These are phyloP conservation scores for Fusarium palustre DNA, from an alignment of 2,329 filamentous ascomycete genomes.

Conservation along the genomic window DNA sequence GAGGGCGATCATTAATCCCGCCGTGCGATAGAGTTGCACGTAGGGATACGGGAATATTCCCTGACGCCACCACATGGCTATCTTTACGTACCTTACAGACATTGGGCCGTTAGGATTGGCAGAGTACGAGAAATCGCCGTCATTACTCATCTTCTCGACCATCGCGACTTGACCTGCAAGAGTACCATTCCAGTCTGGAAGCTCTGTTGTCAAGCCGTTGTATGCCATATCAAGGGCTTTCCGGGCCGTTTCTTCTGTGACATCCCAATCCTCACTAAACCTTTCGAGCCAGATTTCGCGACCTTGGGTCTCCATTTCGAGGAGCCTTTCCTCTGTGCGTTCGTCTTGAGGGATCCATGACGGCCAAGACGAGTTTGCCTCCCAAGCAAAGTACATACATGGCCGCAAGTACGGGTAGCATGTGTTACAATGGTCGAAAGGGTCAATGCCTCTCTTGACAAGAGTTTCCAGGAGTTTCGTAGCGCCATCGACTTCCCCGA, in stretches of 20 bases:
- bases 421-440: neutral
- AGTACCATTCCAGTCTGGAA: constrained; percentile 15
- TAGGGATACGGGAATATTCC: constrained; percentile 30
- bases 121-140: constrained; percentile 6
- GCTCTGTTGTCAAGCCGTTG: neutral
- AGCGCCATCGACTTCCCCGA: neutral
- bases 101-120: constrained; percentile 25
- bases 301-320: neutral
- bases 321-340: neutral
- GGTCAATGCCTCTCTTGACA: neutral
- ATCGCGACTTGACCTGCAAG: constrained; percentile 5
- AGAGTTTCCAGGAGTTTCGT: neutral
- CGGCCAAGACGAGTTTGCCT: constrained; percentile 13
- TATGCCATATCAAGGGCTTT: constrained; percentile 28
- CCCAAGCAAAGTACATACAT: constrained; percentile 24
- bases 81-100: constrained; percentile 8
- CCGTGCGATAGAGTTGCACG: constrained; percentile 27
- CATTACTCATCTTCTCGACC: neutral
- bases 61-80: constrained; percentile 34
- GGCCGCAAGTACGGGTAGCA: constrained; percentile 1
- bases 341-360: neutral
- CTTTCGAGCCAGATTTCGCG: constrained; percentile 17
- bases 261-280: constrained; percentile 8
- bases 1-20: constrained; percentile 24
- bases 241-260: constrained; percentile 10